A percentile compares a stretch with the other conserved stretches of the same genome.
Conservation (phyloP, 768 basidiomycete species). For the Psilocybe sp. region DNA sequence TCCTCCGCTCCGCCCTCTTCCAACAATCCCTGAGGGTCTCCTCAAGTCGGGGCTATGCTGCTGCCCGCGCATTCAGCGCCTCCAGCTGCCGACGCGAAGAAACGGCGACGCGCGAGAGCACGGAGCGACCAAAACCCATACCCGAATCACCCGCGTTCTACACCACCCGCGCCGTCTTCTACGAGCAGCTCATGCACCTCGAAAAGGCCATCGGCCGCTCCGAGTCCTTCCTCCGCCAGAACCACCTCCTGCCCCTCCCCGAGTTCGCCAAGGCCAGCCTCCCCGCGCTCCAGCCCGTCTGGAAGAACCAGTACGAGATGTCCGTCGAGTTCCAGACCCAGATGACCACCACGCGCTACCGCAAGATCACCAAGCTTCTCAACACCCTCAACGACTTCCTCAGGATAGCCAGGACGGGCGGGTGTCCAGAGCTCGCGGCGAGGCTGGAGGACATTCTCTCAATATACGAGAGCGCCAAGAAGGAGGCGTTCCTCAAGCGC, state of each 20-base stretch:
- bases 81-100: constrained; percentile 12
- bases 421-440: constrained; percentile 51
- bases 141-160: constrained; percentile 82
- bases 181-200: constrained; percentile 67
- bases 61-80: constrained; percentile 10
- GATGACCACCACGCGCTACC: constrained; percentile 71
- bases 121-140: constrained; percentile 17
- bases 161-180: constrained; percentile 73
- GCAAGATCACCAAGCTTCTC: constrained; percentile 58
- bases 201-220: constrained; percentile 60
- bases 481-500: constrained; percentile 43
- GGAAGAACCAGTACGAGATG: constrained; percentile 68
- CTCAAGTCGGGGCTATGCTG: constrained; percentile 2
- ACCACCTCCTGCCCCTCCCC: constrained; percentile 80
- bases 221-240: constrained; percentile 54
- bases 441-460: constrained; percentile 51
- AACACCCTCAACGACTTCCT: constrained; percentile 64
- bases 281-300: constrained; percentile 58
- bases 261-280: constrained; percentile 59
- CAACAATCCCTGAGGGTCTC: constrained; percentile 12
- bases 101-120: neutral
- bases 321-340: constrained; percentile 49
- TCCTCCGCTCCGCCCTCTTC: constrained; percentile 14
- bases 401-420: constrained; percentile 57
- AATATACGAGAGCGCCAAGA: constrained; percentile 66